Evolutionary conservation across 495 filamentous ascomycete genomes (phyloP).

Genomic region (Acidiella bohemica): DNA sequence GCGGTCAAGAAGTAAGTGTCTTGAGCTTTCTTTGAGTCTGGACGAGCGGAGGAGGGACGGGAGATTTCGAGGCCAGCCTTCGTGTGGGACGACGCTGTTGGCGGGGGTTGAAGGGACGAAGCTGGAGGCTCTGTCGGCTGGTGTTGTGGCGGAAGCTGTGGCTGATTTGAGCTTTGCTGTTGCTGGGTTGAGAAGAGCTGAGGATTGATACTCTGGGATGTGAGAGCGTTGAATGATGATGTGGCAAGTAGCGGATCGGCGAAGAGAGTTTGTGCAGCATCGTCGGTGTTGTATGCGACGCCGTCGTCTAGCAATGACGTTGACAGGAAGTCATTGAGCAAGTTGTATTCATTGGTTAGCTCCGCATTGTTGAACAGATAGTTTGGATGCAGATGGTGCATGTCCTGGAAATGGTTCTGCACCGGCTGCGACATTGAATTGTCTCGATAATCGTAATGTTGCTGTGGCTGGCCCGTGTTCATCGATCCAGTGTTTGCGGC

Average conservation of each 20-base stretch:
- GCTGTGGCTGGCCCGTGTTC: not conserved
- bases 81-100: slow-evolving; percentile 20
- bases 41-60: slow-evolving; percentile 44
- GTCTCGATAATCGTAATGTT: too few relatives aligned
- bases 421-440: too few relatives aligned
- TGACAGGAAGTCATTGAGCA: slow-evolving; percentile 90
- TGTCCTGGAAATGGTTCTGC: slow-evolving; percentile 78
- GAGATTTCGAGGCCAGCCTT: slow-evolving; percentile 39
- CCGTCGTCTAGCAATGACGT: slow-evolving; percentile 75
- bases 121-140: slow-evolving; percentile 6
- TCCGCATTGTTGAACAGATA: slow-evolving; percentile 95
- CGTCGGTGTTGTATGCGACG: slow-evolving; percentile 41
- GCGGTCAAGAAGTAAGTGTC: slow-evolving; percentile 94
- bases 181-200: not conserved
- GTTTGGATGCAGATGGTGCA: slow-evolving; percentile 84
- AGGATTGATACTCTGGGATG: not conserved
- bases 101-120: slow-evolving; percentile 14
- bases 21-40: slow-evolving; percentile 59
- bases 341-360: slow-evolving; percentile 86
- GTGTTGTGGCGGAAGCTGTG: slow-evolving; percentile 21
- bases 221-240: slow-evolving; percentile 31
- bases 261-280: slow-evolving; percentile 43
- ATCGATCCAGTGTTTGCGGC: too few relatives aligned
- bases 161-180: slow-evolving; percentile 12
- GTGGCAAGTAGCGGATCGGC: slow-evolving; percentile 43